phyloP scores from a whole-genome alignment of 176 grass and related monocot genomes.

The Bothriochloa decipiens region DNA sequence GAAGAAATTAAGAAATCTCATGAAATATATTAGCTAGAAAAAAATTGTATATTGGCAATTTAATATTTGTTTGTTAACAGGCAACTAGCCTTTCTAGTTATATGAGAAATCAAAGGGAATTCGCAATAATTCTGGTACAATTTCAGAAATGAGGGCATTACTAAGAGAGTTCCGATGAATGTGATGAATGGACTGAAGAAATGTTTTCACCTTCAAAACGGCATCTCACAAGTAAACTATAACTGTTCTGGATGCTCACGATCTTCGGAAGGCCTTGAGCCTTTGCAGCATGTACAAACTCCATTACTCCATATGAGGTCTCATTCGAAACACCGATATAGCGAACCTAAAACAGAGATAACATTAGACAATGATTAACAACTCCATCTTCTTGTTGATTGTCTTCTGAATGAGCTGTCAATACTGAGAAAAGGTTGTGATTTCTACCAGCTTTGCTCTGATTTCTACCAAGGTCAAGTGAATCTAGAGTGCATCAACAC shows the following conservation, averaged over 20 bases:
- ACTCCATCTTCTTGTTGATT: not conserved
- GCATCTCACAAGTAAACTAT: constrained; percentile 80
- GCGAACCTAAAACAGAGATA: constrained; percentile 56
- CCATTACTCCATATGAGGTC: constrained; percentile 94
- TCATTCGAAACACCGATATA: constrained; percentile 95
- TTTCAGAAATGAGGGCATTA: constrained; percentile 10
- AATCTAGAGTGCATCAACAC: too few relatives aligned
- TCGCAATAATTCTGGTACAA: not conserved
- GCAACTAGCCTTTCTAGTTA: not conserved
- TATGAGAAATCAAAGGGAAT: constrained; percentile 2
- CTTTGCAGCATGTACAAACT: constrained; percentile 78
- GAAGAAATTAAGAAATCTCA: not conserved
- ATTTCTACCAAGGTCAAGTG: too few relatives aligned
- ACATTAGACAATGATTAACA: not conserved
- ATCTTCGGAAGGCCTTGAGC: constrained; percentile 74
- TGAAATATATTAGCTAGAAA: not conserved
- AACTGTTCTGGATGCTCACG: constrained; percentile 89
- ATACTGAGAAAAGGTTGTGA: not conserved
- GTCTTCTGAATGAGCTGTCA: not conserved
- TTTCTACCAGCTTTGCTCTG: too few relatives aligned
- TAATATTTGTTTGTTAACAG: constrained; percentile 12
- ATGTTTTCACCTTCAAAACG: constrained; percentile 74
- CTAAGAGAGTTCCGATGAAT: not conserved
- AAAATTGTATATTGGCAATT: not conserved
- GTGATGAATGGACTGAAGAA: not conserved